Evolutionary conservation across 805 yeast species (phyloP), one percentile per base, ranked within the genome.

Genomic region (Jamesozyma piceae): DNA sequence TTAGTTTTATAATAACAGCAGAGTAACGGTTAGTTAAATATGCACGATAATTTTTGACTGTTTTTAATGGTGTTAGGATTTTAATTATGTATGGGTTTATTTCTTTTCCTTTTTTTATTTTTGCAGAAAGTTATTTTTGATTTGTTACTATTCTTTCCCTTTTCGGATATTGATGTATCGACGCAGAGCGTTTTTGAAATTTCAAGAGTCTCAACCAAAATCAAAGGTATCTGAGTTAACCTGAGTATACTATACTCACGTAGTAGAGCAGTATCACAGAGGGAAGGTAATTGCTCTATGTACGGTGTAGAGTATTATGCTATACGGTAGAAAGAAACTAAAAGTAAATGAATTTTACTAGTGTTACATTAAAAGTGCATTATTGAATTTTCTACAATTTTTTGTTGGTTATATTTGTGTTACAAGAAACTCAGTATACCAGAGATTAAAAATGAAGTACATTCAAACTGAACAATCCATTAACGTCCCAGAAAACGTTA

Each of bases 401-500:
- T 9, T 30, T 14, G n/a, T 14, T 9, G 5, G 5, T 19, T 33
- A 6, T 13, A 8, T 33, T 33, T 33, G 5, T 6, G 6, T 17
- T 15, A 14, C 9, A 20, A 19, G 36, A 18, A 20, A 20, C 5
- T 5, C 19, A 33, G 36, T 33, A 38, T 31, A 35, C 42, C 42
- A 31, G 33, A 39, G 89, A 87, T 90, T 90, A 97, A 46, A 37
- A 64, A 78, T 79, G 95, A 85, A 84, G 77, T 83, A 77, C 86
- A 78, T 85, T 65, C 84, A 80, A 71, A 80, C 92, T 53, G 94
- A 84, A 67, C 92, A 85, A 75, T 65, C 71, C 67, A 76, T 86
- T 65, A 83, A 77, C 45, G 64, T 79, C 69, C 98, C 98, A 72
- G 95, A 83, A 71, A 95, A 85, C 66, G 97, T 92, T 54, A 75